Conservation (phyloP, 192 early-diverging fungal genomes). For the Coemansia sp. region DNA sequence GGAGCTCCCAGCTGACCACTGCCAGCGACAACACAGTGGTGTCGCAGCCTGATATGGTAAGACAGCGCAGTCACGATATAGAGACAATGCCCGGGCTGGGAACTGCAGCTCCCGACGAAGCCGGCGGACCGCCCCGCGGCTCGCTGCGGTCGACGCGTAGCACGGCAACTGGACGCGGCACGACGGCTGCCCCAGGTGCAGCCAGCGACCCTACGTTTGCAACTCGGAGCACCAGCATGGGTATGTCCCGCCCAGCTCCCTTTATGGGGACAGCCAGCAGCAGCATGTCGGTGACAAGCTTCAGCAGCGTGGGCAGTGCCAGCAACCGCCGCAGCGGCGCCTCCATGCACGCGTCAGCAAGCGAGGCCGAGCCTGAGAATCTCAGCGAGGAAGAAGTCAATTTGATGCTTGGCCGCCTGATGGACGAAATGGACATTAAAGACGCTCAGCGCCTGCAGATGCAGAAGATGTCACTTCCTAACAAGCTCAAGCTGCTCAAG, state of each 20-base stretch:
- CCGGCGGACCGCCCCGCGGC: conserved; percentile 28
- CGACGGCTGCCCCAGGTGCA: background rate
- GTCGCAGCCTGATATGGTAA: conserved; percentile 8
- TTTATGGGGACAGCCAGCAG: conserved; percentile 20
- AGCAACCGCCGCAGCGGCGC: conserved; percentile 26
- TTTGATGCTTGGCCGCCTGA: conserved; percentile 51
- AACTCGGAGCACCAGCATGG: conserved; percentile 28
- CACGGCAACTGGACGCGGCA: conserved; percentile 22
- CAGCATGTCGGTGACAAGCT: conserved; percentile 21
- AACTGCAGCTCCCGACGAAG: conserved; percentile 11
- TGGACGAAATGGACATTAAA: conserved; percentile 56
- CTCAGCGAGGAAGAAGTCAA: conserved; percentile 53
- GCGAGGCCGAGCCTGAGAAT: conserved; percentile 19
- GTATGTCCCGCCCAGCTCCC: conserved; percentile 14
- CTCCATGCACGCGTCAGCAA: background rate
- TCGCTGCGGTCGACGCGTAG: conserved; percentile 46
- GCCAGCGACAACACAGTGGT: conserved; percentile 25
- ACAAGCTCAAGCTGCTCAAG: conserved; percentile 54
- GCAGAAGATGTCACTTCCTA: conserved; percentile 52
- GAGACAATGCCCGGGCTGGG: conserved; percentile 11
- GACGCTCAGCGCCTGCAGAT: conserved; percentile 54
- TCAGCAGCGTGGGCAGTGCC: conserved; percentile 10
- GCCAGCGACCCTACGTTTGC: conserved; percentile 19
- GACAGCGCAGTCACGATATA: conserved; percentile 35
- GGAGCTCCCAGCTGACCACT: conserved; percentile 40